Percentiles rank a stretch among this genome's conserved stretches.
Conservation (phyloP, 768 basidiomycete species). For the Leccinum arenicola region DNA sequence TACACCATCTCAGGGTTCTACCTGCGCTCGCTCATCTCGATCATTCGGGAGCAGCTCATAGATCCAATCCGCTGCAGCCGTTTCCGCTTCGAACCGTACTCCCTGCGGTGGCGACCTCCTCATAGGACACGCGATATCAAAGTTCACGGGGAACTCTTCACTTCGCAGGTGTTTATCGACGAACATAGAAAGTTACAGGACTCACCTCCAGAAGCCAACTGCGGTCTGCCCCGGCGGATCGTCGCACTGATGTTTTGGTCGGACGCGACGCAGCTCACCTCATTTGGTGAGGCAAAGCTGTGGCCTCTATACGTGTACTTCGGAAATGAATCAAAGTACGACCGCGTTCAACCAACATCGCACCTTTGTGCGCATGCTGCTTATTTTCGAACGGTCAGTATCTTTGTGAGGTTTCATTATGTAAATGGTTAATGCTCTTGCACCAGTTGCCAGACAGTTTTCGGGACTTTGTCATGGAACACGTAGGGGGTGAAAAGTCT, state of each 20-base stretch:
- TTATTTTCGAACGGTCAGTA: conserved; percentile 10
- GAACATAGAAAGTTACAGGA: conserved; percentile 15
- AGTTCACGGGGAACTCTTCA: conserved; percentile 17
- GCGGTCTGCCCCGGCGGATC: conserved; percentile 1
- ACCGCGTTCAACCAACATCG: conserved; percentile 10
- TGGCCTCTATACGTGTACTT: conserved; percentile 28
- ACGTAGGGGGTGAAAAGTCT: not conserved
- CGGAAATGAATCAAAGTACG: conserved; percentile 28
- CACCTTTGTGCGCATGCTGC: conserved; percentile 10
- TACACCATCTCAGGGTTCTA: conserved; percentile 8
- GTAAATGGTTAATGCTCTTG: not conserved
- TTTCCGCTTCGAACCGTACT: conserved; percentile 19
- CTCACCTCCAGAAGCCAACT: conserved; percentile 16
- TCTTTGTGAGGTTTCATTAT: not conserved
- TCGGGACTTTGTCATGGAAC: not conserved
- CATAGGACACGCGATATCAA: not conserved
- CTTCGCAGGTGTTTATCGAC: conserved; percentile 8
- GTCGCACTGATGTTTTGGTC: too few relatives aligned
- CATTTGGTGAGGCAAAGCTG: not conserved
- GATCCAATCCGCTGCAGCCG: not conserved
- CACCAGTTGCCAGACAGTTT: not conserved
- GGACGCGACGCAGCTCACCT: not conserved
- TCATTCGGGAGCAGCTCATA: conserved; percentile 18
- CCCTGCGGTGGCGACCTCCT: conserved; percentile 12
- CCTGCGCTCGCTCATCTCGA: conserved; percentile 13